These are phyloP conservation scores for Ustilago shanxiensis DNA, from an alignment of 1,284 basidiomycete species.

Conservation along the genomic window DNA sequence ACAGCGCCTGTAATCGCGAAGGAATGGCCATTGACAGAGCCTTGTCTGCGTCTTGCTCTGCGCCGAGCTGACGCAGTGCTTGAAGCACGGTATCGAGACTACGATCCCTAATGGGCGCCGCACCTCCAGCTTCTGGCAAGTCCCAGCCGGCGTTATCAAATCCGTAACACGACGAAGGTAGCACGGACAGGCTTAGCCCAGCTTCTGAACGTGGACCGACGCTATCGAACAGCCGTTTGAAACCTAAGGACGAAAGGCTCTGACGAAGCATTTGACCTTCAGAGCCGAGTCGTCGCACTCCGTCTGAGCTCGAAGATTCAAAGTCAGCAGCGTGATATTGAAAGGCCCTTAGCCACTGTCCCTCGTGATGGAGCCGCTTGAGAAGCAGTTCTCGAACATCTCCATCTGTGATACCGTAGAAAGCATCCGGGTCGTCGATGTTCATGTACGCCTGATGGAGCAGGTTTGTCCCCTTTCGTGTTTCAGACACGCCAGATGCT, in stretches of 20 bases:
- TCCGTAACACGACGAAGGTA: conserved; percentile 73
- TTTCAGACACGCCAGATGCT: neutral
- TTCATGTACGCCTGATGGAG: conserved; percentile 92
- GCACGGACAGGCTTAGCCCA: neutral
- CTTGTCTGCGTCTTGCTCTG: conserved; percentile 23
- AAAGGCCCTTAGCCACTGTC: conserved; percentile 90
- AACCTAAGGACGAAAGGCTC: conserved; percentile 84
- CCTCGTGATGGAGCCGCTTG: conserved; percentile 89
- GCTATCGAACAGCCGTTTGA: conserved; percentile 80
- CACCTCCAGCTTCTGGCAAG: conserved; percentile 50
- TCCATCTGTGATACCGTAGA: conserved; percentile 87
- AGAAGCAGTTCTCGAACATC: conserved; percentile 83
- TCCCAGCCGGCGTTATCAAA: conserved; percentile 96
- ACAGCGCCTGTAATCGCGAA: conserved; percentile 44
- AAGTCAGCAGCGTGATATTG: conserved; percentile 86
- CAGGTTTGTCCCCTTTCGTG: conserved; percentile 67
- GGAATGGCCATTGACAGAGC: conserved; percentile 27
- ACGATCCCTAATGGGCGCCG: conserved; percentile 59
- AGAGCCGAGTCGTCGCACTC: neutral
- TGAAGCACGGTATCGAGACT: conserved; percentile 83
- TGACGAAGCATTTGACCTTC: conserved; percentile 12
- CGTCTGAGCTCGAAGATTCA: conserved; percentile 71
- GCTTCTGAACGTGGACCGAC: conserved; percentile 19
- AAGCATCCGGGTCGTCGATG: conserved; percentile 96
- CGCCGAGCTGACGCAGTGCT: conserved; percentile 74